Conservation (phyloP, 164 flowering plant species). For the Stephania japonica region DNA sequence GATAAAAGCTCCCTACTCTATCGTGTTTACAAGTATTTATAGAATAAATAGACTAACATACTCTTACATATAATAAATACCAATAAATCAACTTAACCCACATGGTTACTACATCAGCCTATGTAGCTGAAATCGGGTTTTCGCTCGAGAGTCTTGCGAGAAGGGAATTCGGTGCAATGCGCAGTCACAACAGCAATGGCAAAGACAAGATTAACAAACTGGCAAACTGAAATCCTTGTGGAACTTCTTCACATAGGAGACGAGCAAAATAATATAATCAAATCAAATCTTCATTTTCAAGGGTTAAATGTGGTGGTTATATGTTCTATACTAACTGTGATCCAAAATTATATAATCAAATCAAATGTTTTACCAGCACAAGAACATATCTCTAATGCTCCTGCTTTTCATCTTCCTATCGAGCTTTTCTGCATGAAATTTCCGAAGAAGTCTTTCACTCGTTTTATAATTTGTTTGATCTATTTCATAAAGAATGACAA, state of each 20-base stretch:
- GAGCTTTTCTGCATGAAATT: too few species aligned
- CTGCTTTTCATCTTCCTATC: too few species aligned
- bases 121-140: conserved; percentile 26
- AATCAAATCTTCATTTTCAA: neutral
- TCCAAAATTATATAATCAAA: neutral
- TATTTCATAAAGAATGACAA: too few species aligned
- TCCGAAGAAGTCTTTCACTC: too few species aligned
- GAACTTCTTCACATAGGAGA: neutral
- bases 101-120: too few species aligned
- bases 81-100: too few species aligned
- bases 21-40: too few species aligned
- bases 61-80: too few species aligned
- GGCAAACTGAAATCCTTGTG: conserved; percentile 18
- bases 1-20: too few species aligned
- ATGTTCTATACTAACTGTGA: neutral
- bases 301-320: neutral
- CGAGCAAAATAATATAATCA: neutral
- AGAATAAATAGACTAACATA: too few species aligned
- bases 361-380: neutral
- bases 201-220: conserved; percentile 16
- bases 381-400: too few species aligned
- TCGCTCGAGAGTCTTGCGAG: conserved; percentile 24
- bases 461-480: too few species aligned
- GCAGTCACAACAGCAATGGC: neutral
- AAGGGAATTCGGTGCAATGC: conserved; percentile 22